Evolutionary conservation across 2,329 filamentous ascomycete genomes (phyloP).

Genomic region (Clonostachys byssicola): DNA sequence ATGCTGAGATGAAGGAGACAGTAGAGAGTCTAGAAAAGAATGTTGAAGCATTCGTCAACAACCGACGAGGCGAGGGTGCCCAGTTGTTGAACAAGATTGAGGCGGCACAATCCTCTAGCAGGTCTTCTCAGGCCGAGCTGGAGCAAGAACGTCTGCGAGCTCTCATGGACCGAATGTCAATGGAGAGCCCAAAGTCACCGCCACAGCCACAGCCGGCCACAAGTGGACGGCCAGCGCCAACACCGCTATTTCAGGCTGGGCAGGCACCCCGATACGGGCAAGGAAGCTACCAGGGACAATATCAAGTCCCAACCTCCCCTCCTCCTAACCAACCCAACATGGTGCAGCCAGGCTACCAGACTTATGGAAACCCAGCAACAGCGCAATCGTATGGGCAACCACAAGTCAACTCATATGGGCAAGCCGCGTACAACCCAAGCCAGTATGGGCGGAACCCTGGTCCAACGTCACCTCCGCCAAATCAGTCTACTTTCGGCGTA

Average conservation of each 20-base stretch:
- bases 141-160: constrained; percentile 85
- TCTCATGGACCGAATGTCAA: constrained; percentile 93
- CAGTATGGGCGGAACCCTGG: constrained; percentile 54
- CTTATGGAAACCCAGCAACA: constrained; percentile 32
- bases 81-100: constrained; percentile 88
- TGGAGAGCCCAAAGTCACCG: constrained; percentile 50
- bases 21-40: constrained; percentile 92
- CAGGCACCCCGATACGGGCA: constrained; percentile 43
- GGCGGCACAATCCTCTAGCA: constrained; percentile 63
- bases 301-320: constrained; percentile 53
- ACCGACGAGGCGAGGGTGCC: constrained; percentile 84
- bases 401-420: constrained; percentile 3
- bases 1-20: constrained; percentile 92
- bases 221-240: constrained; percentile 20
- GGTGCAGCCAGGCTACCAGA: constrained; percentile 36
- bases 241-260: constrained; percentile 45
- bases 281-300: constrained; percentile 51
- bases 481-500: constrained; percentile 47
- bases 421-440: constrained; percentile 52
- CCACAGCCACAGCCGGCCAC: constrained; percentile 11
- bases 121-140: constrained; percentile 63
- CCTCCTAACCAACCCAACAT: constrained; percentile 40
- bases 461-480: constrained; percentile 59
- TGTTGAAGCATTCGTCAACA: constrained; percentile 95
- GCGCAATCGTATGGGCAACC: constrained; percentile 39